These are phyloP conservation scores for Neurospora hispaniola DNA, from an alignment of 495 filamentous ascomycete species.

Conservation along the genomic window DNA sequence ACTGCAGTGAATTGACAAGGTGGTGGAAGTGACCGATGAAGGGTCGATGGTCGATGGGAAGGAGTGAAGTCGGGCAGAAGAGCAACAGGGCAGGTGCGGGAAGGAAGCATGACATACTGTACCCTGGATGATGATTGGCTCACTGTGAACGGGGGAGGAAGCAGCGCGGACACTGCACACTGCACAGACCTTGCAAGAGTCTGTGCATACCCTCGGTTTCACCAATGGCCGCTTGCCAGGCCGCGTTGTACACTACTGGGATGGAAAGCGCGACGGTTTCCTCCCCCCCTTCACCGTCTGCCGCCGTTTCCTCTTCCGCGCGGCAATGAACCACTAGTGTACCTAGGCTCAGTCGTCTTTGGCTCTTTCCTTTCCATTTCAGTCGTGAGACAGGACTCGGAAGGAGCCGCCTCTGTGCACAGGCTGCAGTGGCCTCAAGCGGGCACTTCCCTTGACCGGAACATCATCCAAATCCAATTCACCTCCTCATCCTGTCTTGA, in stretches of 20 bases:
- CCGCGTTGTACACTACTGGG: not conserved
- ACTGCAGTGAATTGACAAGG: not conserved
- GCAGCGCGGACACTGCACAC: not conserved
- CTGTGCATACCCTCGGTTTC: not conserved
- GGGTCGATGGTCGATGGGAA: not conserved
- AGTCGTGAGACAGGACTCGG: not conserved
- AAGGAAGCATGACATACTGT: not conserved
- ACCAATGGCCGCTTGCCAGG: not conserved
- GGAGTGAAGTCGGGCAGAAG: not conserved
- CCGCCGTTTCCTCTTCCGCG: not conserved
- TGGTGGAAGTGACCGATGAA: not conserved
- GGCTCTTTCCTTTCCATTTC: not conserved
- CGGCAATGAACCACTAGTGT: not conserved
- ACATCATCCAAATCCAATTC: not conserved
- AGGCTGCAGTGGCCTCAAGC: not conserved
- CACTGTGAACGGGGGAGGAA: not conserved
- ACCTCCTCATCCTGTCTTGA: not conserved
- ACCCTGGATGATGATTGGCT: not conserved
- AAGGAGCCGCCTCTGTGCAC: not conserved
- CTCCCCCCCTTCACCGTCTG: not conserved
- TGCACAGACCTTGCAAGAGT: not conserved
- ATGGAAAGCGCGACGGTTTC: not conserved
- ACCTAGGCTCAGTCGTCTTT: not conserved
- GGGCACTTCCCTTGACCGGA: not conserved
- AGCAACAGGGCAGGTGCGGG: not conserved